A percentile compares a stretch with the other conserved stretches of the same genome.
These are phyloP conservation scores for Darksidea phi DNA, from an alignment of 495 filamentous ascomycete genomes.

Conservation along the genomic window DNA sequence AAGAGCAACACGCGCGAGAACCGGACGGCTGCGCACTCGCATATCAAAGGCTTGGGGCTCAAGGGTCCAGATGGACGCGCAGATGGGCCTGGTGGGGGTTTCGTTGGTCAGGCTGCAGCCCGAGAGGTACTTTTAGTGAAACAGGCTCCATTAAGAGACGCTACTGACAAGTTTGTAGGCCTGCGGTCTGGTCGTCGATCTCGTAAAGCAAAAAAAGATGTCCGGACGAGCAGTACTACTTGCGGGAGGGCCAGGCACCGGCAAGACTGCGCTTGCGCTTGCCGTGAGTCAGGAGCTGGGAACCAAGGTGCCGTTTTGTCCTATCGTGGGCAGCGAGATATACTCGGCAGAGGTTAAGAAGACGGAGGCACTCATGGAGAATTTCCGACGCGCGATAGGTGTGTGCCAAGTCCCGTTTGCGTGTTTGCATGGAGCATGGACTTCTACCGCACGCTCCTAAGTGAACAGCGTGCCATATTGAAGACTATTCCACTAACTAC, in stretches of 20 bases:
- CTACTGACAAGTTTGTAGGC: slow-evolving; percentile 54
- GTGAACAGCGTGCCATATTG: no score
- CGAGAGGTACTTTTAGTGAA: slow-evolving; percentile 62
- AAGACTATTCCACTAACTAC: not conserved
- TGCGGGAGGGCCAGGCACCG: slow-evolving; percentile 88
- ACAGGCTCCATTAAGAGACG: not conserved
- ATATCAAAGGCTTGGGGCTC: slow-evolving; percentile 92
- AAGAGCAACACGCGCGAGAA: slow-evolving; percentile 94
- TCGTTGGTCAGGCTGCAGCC: slow-evolving; percentile 83
- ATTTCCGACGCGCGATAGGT: slow-evolving; percentile 94
- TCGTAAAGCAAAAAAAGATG: slow-evolving; percentile 95
- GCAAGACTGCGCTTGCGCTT: slow-evolving; percentile 93
- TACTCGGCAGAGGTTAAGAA: slow-evolving; percentile 98
- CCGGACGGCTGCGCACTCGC: slow-evolving; percentile 91
- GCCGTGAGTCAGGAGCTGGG: slow-evolving; percentile 94
- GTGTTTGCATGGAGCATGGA: not conserved
- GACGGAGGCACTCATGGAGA: slow-evolving; percentile 98
- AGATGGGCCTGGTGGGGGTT: slow-evolving; percentile 72
- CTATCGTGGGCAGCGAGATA: slow-evolving; percentile 94
- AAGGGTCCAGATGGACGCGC: slow-evolving; percentile 72
- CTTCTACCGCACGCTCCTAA: not conserved
- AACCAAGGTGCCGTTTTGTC: slow-evolving; percentile 95
- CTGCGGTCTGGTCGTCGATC: slow-evolving; percentile 89
- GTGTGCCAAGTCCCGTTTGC: slow-evolving; percentile 21
- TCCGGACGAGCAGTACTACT: slow-evolving; percentile 88